Conservation (phyloP, 345 rosid genomes). For the Gossypium herbaceum region DNA sequence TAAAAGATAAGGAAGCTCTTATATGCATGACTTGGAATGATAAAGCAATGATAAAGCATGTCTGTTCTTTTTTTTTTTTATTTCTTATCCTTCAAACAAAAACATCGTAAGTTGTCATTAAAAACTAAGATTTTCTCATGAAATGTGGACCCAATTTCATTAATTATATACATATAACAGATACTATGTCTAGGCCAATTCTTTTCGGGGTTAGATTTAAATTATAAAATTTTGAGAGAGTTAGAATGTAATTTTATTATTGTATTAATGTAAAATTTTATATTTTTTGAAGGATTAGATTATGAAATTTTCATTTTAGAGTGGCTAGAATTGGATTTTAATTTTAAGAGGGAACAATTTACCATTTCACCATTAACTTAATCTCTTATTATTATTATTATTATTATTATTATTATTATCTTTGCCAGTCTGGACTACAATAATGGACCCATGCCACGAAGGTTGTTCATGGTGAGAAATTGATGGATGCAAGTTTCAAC, state of each 20-base stretch:
- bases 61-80: not conserved
- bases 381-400: no score
- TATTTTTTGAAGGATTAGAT: no score
- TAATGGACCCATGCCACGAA: not conserved
- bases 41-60: not conserved
- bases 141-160: not conserved
- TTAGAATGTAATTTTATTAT: no score
- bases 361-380: no score
- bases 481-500: not conserved
- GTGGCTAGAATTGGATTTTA: no score
- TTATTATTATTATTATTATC: no score
- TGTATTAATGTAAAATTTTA: no score
- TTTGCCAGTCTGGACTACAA: no score
- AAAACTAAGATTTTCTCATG: not conserved
- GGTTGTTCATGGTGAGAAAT: not conserved
- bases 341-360: no score
- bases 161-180: not conserved
- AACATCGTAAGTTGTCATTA: not conserved
- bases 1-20: not conserved
- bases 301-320: no score
- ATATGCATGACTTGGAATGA: constrained; percentile 1
- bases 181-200: not conserved
- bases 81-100: not conserved
- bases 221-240: no score
- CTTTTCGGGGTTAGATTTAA: no score